Evolutionary conservation across 2,329 filamentous ascomycete genomes (phyloP), one percentile per base, ranked within the genome.

Genomic region (Ophiostoma perfectum): DNA sequence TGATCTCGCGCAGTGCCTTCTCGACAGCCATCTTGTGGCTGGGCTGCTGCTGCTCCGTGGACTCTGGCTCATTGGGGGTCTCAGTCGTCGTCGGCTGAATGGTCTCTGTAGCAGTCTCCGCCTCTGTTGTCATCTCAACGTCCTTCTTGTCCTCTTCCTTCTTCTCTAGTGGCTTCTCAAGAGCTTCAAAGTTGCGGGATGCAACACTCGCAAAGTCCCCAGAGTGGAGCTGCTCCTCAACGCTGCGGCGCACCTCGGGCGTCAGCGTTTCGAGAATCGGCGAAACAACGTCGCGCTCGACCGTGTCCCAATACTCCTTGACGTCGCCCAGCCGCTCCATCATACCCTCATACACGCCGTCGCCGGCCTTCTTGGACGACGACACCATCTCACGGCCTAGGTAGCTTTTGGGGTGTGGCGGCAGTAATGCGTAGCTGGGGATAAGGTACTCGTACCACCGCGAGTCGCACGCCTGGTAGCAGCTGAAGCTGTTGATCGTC

Each of bases 371-470:
- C 76, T 90, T 88, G 0, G 92, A 91, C 67, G 88, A 81, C 74
- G 94, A 87, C n/a, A 87, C 84, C n/a, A 96, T 81, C 76, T 92
- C 91, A 79, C 89, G 91, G 8, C 91, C 93, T 47, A 99, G 78
- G 76, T 86, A 97, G 70, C 91, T 96, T 71, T 90, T 89, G 0
- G 93, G 93, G 76, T 98, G 93, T 0, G 95, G 95, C 27, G 95
- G 95, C 44, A 99, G 81, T 73, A 99, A 91, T 68, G 91, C 92
- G 78, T 98, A 93, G 58, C 91, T 95, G 2, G 95, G 95, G 78
- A 99, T 91, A 66, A 99, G 82, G 76, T 99, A 99, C 80, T 99
- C 95, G 79, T 99, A 99, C 84, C 93, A 96, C 73, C 95, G 85
- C 39, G 93, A 97, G 78, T 99, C 95, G 79, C 94, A 97, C 68